phyloP scores from a whole-genome alignment of 352 stramenopile species.

The Globisporangium acanthophoron region DNA sequence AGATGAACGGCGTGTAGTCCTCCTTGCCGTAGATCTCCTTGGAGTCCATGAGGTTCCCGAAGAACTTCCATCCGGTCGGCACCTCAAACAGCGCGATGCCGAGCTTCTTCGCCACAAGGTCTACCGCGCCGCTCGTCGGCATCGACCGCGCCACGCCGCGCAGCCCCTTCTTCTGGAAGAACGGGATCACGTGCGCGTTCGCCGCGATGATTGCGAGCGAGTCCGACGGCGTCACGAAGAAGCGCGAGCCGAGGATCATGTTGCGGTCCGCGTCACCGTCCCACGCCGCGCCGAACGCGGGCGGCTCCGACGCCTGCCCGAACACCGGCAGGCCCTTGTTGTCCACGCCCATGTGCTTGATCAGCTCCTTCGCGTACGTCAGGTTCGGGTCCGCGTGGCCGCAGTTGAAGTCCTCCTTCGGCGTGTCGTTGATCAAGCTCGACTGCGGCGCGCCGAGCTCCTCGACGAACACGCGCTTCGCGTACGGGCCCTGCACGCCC shows the following conservation, averaged over 20 bases:
- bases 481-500: slow-evolving; percentile 96
- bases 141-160: slow-evolving; percentile 97
- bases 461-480: slow-evolving; percentile 94
- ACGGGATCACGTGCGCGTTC: slow-evolving; percentile 95
- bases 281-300: slow-evolving; percentile 93
- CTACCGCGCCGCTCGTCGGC: slow-evolving; percentile 96
- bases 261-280: slow-evolving; percentile 99
- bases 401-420: slow-evolving; percentile 96
- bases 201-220: slow-evolving; percentile 98
- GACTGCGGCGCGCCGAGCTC: slow-evolving; percentile 87
- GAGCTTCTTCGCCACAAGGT: slow-evolving; percentile 95
- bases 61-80: slow-evolving; percentile 99
- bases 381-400: slow-evolving; percentile 99
- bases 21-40: slow-evolving; percentile 93
- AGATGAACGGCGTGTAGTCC: slow-evolving; percentile 99
- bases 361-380: slow-evolving; percentile 96
- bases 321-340: slow-evolving; percentile 66
- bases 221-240: slow-evolving; percentile 99
- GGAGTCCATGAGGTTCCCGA: slow-evolving; percentile 99
- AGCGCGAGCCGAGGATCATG: slow-evolving; percentile 97
- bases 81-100: slow-evolving; percentile 96
- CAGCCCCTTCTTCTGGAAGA: slow-evolving; percentile 93
- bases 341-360: slow-evolving; percentile 95
- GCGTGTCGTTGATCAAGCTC: slow-evolving; percentile 90
- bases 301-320: slow-evolving; percentile 69